Evolutionary conservation across 441 rosid species (phyloP).

Genomic region (Populus hybrid): DNA sequence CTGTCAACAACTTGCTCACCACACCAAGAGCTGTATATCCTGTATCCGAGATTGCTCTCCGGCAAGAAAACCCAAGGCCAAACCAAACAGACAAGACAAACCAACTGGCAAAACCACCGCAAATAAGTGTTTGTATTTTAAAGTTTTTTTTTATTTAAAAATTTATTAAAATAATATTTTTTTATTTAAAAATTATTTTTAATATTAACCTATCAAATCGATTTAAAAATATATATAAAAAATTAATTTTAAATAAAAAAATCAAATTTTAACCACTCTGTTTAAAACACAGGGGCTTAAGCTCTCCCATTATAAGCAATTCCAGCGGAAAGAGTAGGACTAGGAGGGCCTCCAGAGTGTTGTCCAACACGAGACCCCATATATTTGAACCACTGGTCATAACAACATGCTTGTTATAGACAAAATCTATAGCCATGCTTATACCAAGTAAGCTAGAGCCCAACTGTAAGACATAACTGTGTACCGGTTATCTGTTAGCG

Average conservation of each 20-base stretch:
- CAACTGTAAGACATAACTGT: slow-evolving; percentile 75
- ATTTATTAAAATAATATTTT: too few relatives aligned
- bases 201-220: too few relatives aligned
- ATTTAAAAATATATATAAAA: slow-evolving; percentile 9
- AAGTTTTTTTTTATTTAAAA: too few relatives aligned
- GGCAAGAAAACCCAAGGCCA: too few relatives aligned
- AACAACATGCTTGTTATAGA: slow-evolving; percentile 81
- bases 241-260: not conserved
- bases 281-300: slow-evolving; percentile 31
- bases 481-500: slow-evolving; percentile 83
- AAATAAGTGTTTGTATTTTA: too few relatives aligned
- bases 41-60: too few relatives aligned
- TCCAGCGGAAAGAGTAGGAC: slow-evolving; percentile 67
- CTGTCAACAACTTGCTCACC: too few relatives aligned
- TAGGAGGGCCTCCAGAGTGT: slow-evolving; percentile 88
- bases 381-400: slow-evolving; percentile 88
- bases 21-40: too few relatives aligned
- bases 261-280: too few relatives aligned
- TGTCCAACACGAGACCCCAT: slow-evolving; percentile 91
- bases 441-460: slow-evolving; percentile 77
- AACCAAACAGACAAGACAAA: too few relatives aligned
- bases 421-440: slow-evolving; percentile 91
- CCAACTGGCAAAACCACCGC: too few relatives aligned
- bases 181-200: too few relatives aligned
- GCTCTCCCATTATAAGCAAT: slow-evolving; percentile 86